Conservation (phyloP, 805 yeast species). For the Metschnikowia arizonensis region DNA sequence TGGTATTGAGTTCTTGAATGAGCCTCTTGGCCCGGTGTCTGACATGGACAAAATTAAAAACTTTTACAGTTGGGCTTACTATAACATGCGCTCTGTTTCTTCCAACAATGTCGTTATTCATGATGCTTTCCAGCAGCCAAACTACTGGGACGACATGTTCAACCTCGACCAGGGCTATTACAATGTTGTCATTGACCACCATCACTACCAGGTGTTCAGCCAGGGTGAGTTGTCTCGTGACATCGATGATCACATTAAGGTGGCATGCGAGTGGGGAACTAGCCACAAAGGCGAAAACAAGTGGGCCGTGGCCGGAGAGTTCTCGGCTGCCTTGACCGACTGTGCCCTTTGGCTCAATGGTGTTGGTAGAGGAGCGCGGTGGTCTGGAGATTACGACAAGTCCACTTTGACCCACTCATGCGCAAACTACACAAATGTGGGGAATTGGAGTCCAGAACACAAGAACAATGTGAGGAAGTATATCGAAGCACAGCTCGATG, state of each 20-base stretch:
- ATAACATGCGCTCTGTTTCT: constrained; percentile 51
- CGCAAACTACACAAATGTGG: constrained; percentile 26
- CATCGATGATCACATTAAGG: constrained; percentile 56
- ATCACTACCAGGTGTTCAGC: constrained; percentile 83
- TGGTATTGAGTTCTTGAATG: constrained; percentile 84
- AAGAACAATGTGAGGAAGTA: constrained; percentile 58
- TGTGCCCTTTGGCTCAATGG: constrained; percentile 90
- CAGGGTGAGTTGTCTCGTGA: constrained; percentile 53
- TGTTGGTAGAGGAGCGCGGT: constrained; percentile 77
- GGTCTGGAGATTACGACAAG: constrained; percentile 54
- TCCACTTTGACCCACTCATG: constrained; percentile 60
- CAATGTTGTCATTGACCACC: constrained; percentile 82
- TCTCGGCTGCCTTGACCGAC: constrained; percentile 72
- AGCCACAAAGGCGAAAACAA: constrained; percentile 16
- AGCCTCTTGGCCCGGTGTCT: constrained; percentile 75
- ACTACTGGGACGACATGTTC: constrained; percentile 59
- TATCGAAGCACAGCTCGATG: constrained; percentile 89
- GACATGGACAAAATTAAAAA: constrained; percentile 54
- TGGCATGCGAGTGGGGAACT: constrained; percentile 19
- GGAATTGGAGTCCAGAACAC: constrained; percentile 57
- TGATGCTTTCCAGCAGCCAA: constrained; percentile 68
- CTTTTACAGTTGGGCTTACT: constrained; percentile 63
- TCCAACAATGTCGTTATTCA: constrained; percentile 64
- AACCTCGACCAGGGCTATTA: constrained; percentile 34
- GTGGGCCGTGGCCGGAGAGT: constrained; percentile 21